Evolutionary conservation across 2,329 filamentous ascomycete species (phyloP), one percentile per base, ranked within the genome.

Genomic region (Scedosporium dehoogii): DNA sequence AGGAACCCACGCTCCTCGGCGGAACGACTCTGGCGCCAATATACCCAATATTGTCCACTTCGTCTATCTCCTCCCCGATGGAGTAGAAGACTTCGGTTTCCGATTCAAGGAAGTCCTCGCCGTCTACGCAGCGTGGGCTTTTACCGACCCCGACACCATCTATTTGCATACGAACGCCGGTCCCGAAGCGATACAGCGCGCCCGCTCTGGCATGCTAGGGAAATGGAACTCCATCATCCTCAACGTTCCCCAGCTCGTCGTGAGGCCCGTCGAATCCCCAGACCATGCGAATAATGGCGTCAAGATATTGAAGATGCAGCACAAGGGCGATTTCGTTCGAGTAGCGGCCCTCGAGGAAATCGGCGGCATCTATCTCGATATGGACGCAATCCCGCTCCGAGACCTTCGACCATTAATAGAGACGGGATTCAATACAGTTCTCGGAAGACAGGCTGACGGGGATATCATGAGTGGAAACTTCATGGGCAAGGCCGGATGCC

Each of bases 101-200:
- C 57, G 66, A 3, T 70, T 71, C 59, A 67, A 64, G 59, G 67
- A 70, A 27, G 68, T 64, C 58, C 66, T 71, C 1, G 66, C 67
- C 44, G 58, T 70, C 6, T 72, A 69, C 59, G 64, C 68, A 0
- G 65, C 66, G 0, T 66, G 64, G 61, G 42, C 63, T 33, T 64
- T 64, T 63, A 68, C 65, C 65, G 58, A 62, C 1, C 70, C 69
- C 1, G 61, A 65, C 6, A 59, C 27, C 21, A 70, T 71, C 46
- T 70, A 68, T 59, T 65, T 71, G 0, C 68, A 70, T 63, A 72
- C 69, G 42, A 70, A 72, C 53, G 68, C 65, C 9, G 46, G 62
- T 4, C 27, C 61, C 5, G 59, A 68, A 9, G 33, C 56, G 9
- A 58, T 59, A n/a, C 18, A 59, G 18, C 12, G 4, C 63, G 63